Evolutionary conservation across 1,284 basidiomycete species (phyloP).

Genomic region (Cutaneotrichosporon curvatum): DNA sequence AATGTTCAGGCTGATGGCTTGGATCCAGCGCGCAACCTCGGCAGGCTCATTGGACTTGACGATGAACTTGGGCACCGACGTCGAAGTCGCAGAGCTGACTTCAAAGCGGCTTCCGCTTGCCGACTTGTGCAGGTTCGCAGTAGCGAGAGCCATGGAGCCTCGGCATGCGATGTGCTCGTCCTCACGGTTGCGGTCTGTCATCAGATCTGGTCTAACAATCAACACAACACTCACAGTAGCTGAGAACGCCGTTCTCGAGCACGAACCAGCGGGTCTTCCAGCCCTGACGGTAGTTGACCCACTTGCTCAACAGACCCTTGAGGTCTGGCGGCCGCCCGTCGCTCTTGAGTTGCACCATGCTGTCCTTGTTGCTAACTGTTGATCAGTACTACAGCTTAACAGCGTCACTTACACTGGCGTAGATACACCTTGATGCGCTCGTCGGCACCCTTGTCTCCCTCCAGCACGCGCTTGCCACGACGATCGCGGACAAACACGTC

Average conservation of each 20-base stretch:
- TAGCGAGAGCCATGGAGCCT: constrained; percentile 82
- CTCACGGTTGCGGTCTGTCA: constrained; percentile 66
- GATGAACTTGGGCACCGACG: constrained; percentile 62
- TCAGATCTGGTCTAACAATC: background rate
- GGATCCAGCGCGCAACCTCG: constrained; percentile 80
- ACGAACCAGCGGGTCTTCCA: constrained; percentile 95
- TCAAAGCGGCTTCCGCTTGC: constrained; percentile 62
- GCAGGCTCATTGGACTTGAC: constrained; percentile 84
- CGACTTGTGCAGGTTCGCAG: constrained; percentile 57
- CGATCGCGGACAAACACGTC: constrained; percentile 85
- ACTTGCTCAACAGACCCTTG: constrained; percentile 55
- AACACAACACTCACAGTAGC: constrained; percentile 49
- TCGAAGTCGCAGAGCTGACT: constrained; percentile 56
- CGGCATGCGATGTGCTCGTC: constrained; percentile 82
- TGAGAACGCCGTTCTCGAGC: constrained; percentile 73
- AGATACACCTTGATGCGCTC: constrained; percentile 78
- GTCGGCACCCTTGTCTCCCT: constrained; percentile 54
- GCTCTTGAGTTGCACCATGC: constrained; percentile 32
- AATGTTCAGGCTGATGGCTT: constrained; percentile 65
- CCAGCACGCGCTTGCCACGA: constrained; percentile 66
- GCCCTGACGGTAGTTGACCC: constrained; percentile 53
- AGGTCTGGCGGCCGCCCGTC: constrained; percentile 55
- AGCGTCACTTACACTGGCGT: constrained; percentile 60
- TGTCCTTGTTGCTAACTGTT: constrained; percentile 72
- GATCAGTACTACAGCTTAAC: constrained; percentile 21